Conservation (phyloP, 139 green algal genomes). For the Mychonastes homosphaera region DNA sequence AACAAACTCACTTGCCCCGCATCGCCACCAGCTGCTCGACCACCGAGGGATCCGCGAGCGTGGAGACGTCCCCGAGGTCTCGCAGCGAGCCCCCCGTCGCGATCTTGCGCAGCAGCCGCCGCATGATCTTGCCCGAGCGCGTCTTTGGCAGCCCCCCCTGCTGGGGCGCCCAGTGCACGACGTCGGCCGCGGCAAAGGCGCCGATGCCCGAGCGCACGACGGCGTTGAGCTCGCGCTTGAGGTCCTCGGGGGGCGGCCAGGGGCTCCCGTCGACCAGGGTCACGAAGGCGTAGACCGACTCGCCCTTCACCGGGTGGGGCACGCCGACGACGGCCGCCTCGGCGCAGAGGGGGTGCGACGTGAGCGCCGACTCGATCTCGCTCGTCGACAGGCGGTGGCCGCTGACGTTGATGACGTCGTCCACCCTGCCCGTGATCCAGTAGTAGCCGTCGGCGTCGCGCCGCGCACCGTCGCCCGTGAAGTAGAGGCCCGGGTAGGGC, state of each 20-base stretch:
- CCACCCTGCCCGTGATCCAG: constrained; percentile 82
- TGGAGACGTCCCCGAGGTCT: constrained; percentile 67
- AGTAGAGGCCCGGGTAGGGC: constrained; percentile 71
- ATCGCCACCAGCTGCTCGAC: constrained; percentile 67
- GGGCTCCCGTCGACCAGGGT: constrained; percentile 58
- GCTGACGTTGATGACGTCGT: constrained; percentile 92
- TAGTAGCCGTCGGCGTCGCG: constrained; percentile 57
- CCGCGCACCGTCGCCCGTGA: constrained; percentile 56
- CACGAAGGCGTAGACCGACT: constrained; percentile 93
- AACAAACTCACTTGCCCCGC: constrained; percentile 7
- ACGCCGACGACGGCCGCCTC: constrained; percentile 87
- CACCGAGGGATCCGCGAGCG: constrained; percentile 70
- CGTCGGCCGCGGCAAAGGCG: constrained; percentile 86
- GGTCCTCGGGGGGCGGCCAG: constrained; percentile 30
- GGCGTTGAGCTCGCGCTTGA: constrained; percentile 51
- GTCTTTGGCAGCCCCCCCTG: constrained; percentile 80
- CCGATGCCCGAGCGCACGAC: constrained; percentile 47
- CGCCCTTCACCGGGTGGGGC: constrained; percentile 86
- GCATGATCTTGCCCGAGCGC: constrained; percentile 88
- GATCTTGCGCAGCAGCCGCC: constrained; percentile 79
- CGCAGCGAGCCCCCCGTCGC: constrained; percentile 43
- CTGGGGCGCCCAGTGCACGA: constrained; percentile 79
- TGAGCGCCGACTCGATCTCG: constrained; percentile 87
- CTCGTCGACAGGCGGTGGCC: constrained; percentile 91
- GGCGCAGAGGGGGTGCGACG: constrained; percentile 55